A percentile compares a stretch with the other conserved stretches of the same genome.
Conservation (phyloP, 2,329 filamentous ascomycete genomes). For the Fusarium newnesense region DNA sequence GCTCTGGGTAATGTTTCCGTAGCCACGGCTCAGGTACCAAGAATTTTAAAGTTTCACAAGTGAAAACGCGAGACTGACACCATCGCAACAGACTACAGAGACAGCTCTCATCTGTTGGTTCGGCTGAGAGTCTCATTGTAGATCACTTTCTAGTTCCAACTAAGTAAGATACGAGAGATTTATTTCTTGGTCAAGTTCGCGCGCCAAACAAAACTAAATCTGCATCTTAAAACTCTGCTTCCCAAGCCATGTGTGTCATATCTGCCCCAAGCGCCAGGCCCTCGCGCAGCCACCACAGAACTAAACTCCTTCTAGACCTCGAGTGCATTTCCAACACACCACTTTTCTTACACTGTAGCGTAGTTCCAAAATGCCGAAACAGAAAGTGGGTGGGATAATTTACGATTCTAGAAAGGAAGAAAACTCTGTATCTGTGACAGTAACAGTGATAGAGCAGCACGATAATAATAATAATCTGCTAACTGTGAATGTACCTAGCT, state of each 20-base stretch:
- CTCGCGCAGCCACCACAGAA: neutral
- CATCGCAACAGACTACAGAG: neutral
- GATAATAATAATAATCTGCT: neutral
- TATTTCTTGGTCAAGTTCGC: neutral
- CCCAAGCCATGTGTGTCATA: slow-evolving; percentile 13
- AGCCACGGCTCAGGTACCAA: slow-evolving; percentile 10
- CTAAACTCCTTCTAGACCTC: neutral
- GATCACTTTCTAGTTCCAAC: neutral
- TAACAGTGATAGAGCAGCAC: neutral
- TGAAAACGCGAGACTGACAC: neutral
- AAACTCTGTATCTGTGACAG: neutral
- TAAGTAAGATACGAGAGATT: neutral
- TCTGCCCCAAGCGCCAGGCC: neutral
- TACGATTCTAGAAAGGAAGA: neutral
- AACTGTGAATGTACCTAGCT: neutral
- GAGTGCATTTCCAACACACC: neutral
- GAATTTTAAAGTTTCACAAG: neutral
- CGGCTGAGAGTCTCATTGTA: too few relatives aligned
- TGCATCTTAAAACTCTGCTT: neutral
- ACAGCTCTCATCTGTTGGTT: neutral
- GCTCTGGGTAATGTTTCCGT: neutral
- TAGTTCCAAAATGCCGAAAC: neutral
- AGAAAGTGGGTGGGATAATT: slow-evolving; percentile 15
- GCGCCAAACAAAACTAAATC: neutral
- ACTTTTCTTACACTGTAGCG: neutral